A percentile compares a stretch with the other conserved stretches of the same genome.
These are phyloP conservation scores for Bullera alba DNA, from an alignment of 768 basidiomycete species.

Conservation along the genomic window DNA sequence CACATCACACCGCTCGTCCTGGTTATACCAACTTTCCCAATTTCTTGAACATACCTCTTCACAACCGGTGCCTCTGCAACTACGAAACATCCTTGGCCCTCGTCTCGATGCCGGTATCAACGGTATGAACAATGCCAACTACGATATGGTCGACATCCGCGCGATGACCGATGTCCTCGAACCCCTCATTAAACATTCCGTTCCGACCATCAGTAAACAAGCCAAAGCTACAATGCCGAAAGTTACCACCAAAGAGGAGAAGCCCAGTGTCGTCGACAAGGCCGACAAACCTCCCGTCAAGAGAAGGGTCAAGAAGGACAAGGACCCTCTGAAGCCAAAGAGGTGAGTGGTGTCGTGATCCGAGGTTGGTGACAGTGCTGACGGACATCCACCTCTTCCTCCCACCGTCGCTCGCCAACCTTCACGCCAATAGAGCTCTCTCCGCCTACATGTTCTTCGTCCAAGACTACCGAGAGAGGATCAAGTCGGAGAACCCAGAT, in stretches of 20 bases:
- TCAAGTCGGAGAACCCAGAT: conserved; percentile 93
- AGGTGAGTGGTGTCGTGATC: conserved; percentile 39
- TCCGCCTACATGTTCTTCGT: conserved; percentile 99
- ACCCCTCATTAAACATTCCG: neutral
- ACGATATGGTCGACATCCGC: too few relatives aligned
- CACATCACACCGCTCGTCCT: neutral
- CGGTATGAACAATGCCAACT: too few relatives aligned
- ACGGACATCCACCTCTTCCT: neutral
- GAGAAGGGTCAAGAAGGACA: conserved; percentile 46
- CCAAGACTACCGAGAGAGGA: conserved; percentile 88
- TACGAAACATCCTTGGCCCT: neutral
- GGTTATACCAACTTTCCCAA: neutral
- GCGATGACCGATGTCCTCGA: too few relatives aligned
- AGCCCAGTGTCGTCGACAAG: conserved; percentile 44
- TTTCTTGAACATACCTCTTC: neutral
- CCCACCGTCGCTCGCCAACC: neutral
- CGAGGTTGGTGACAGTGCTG: neutral
- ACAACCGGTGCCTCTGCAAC: neutral
- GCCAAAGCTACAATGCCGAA: conserved; percentile 58
- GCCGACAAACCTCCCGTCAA: conserved; percentile 18
- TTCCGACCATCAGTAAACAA: neutral
- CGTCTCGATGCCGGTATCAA: neutral
- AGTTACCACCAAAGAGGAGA: conserved; percentile 55
- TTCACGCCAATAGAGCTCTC: conserved; percentile 54
- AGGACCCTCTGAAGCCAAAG: conserved; percentile 81